These are phyloP conservation scores for Fonsecaea monophora DNA, from an alignment of 2,329 filamentous ascomycete genomes.

Conservation along the genomic window DNA sequence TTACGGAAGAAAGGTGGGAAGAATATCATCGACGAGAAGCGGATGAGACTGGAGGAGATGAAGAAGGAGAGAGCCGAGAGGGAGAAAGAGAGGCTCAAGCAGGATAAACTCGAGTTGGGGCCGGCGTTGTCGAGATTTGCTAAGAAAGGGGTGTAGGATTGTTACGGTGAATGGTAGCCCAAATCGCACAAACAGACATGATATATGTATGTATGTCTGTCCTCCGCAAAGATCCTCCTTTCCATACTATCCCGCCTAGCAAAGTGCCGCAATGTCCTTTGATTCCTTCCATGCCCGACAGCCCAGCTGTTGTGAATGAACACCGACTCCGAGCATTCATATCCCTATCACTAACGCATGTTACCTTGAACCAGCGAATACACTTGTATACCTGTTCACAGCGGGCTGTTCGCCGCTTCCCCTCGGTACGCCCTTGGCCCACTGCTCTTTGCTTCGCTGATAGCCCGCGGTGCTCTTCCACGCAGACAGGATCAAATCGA, in stretches of 20 bases:
- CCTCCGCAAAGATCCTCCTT: not conserved
- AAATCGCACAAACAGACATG: not conserved
- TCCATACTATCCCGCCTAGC: not conserved
- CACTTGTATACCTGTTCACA: slow-evolving; percentile 26
- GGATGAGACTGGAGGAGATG: slow-evolving; percentile 82
- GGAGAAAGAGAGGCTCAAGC: slow-evolving; percentile 69
- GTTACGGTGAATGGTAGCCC: not conserved
- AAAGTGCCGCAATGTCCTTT: not conserved
- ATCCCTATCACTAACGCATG: not conserved
- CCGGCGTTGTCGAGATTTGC: slow-evolving; percentile 87
- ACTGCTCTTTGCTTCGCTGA: slow-evolving; percentile 52
- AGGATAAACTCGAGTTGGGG: slow-evolving; percentile 76
- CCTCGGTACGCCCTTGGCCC: slow-evolving; percentile 49
- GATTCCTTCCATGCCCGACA: not conserved
- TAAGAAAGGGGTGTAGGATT: slow-evolving; percentile 13
- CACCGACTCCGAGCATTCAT: not conserved
- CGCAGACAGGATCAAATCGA: slow-evolving; percentile 84
- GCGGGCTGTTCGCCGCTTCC: slow-evolving; percentile 41
- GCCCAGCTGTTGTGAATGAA: not conserved
- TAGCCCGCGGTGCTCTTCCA: slow-evolving; percentile 89
- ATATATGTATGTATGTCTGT: not conserved
- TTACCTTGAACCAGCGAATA: slow-evolving; percentile 10
- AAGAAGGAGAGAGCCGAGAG: slow-evolving; percentile 72
- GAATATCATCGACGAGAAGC: slow-evolving; percentile 97
- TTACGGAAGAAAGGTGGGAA: slow-evolving; percentile 88